Base-by-base conservation (phyloP, 2,329 filamentous ascomycete genomes). In the Fusarium irregulare region DNA sequence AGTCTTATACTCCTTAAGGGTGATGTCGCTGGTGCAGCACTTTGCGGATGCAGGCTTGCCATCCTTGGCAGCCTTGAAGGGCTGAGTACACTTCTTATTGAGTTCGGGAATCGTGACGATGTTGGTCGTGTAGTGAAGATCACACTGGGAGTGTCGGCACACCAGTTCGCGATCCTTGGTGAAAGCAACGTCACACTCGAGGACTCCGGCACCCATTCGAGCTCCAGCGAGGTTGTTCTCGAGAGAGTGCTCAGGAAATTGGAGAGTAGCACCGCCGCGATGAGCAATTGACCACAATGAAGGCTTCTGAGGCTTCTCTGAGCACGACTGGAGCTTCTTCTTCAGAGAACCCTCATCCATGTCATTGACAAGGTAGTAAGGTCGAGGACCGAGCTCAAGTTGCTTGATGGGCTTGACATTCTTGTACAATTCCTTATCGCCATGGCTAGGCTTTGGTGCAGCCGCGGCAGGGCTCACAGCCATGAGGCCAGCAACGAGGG, bases 1-100 rank as follows among this genome's bases (percentile, higher is more conserved):
- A 7, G 84, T 82, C 78, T 88, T 87, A 83, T 88, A 92, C 79
- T 93, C 91, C 47, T 83, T 83, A 37, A 91, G 80, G 1, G 90
- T 92, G 74, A 93, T 87, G 75, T 93, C 91, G 72, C 85, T 89
- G 4, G 91, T 92, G 83, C 91, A 93, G 83, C 91, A 93, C 70
- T 87, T 87, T 14, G 89, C 90, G 18, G 80, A 83, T 3, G 91
- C 91, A 2, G 82, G 74, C 58, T 72, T 74, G 55, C 84, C 86
- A 66, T 83, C 80, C 18, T 78, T 77, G 7, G 87, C 85, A 0
- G 89, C 87, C n/a, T 77, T 78, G 78, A 92, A 92, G 1, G 88
- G 89, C 55, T 79, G 76, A 4, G 85, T 87, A 80, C 89, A 92
- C 79, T 91, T 92, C 56, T 84, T 84, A 64, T 87, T 88, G 51